These are phyloP conservation scores for Mycena alexandri DNA, from an alignment of 768 basidiomycete genomes.

Conservation along the genomic window DNA sequence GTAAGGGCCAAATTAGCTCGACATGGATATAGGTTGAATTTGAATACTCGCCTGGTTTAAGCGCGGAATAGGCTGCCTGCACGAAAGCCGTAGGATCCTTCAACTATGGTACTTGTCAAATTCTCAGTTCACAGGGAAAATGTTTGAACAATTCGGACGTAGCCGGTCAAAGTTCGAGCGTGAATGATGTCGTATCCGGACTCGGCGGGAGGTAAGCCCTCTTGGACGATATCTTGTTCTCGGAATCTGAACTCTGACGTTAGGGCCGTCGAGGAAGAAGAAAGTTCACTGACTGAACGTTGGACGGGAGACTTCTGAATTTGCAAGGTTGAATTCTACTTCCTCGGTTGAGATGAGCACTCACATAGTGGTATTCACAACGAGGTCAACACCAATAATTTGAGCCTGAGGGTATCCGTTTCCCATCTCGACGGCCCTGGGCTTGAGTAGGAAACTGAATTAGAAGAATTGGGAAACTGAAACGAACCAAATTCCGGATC, in stretches of 20 bases:
- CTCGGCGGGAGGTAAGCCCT: neutral
- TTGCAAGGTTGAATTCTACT: neutral
- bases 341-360: neutral
- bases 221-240: conserved; percentile 5
- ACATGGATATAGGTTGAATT: neutral
- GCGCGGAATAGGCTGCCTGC: neutral
- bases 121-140: neutral
- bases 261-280: neutral
- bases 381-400: conserved; percentile 9
- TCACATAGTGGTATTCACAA: neutral
- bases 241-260: neutral
- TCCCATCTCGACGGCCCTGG: conserved; percentile 8
- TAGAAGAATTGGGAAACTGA: neutral
- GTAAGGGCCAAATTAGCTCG: neutral
- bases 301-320: neutral
- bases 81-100: conserved; percentile 12
- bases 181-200: conserved; percentile 16
- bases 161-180: conserved; percentile 4
- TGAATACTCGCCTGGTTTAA: neutral
- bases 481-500: conserved; percentile 3
- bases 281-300: neutral
- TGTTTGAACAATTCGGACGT: neutral
- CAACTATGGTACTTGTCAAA: neutral
- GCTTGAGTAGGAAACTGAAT: neutral
- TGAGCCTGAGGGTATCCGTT: neutral